These are phyloP conservation scores for Tricholoma furcatifolium DNA, from an alignment of 768 basidiomycete species.

Conservation along the genomic window DNA sequence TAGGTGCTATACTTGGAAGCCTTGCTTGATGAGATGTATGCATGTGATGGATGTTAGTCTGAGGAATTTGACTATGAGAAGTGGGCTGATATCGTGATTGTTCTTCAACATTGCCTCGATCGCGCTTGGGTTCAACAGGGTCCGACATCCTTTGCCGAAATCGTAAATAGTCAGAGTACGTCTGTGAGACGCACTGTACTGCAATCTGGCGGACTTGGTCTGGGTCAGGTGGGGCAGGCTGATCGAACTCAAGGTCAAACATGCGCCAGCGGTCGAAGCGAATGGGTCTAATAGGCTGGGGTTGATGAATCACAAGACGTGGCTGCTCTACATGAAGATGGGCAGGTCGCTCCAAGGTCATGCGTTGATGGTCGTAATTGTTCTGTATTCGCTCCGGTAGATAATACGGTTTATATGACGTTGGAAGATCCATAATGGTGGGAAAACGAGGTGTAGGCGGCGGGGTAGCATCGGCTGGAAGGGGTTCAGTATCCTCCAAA, in stretches of 20 bases:
- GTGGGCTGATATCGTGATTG: neutral
- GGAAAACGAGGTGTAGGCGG: neutral
- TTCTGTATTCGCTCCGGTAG: neutral
- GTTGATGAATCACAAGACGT: neutral
- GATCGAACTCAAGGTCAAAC: neutral
- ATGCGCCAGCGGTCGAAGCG: neutral
- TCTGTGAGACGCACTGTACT: neutral
- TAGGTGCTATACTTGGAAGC: no score
- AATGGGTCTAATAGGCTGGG: neutral
- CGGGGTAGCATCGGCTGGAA: slow-evolving; percentile 1
- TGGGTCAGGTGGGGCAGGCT: neutral
- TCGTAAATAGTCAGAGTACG: neutral
- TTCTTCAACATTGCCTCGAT: neutral
- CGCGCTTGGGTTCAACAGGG: neutral
- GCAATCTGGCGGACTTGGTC: neutral
- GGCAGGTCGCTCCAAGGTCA: neutral
- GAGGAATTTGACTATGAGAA: neutral
- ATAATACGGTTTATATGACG: no score
- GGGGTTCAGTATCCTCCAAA: slow-evolving; percentile 4
- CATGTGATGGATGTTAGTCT: no score
- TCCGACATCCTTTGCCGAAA: neutral
- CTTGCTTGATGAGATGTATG: no score
- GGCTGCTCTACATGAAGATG: neutral
- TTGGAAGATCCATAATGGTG: neutral
- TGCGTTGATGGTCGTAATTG: neutral